phyloP scores from a whole-genome alignment of 805 yeast species.

The Candida suzukii region DNA sequence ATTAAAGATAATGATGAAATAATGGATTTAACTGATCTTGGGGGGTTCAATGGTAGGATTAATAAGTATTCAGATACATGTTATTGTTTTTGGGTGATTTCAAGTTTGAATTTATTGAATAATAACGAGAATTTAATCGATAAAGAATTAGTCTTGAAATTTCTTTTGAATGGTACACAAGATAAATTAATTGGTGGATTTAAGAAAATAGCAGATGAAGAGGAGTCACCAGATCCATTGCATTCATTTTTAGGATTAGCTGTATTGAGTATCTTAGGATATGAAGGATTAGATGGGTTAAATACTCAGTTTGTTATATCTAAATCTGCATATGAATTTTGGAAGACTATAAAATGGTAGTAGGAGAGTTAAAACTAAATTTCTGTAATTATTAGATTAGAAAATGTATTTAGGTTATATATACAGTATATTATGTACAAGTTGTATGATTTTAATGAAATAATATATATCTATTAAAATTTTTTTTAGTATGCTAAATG shows the following conservation, averaged over 20 bases:
- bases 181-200: conserved; percentile 69
- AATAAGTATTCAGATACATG: conserved; percentile 84
- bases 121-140: conserved; percentile 25
- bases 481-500: not conserved
- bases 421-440: not conserved
- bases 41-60: conserved; percentile 84
- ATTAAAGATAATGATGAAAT: conserved; percentile 19
- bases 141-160: conserved; percentile 28
- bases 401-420: not conserved
- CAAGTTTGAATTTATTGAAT: conserved; percentile 41
- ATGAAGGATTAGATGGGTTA: conserved; percentile 1
- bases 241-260: conserved; percentile 62
- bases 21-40: conserved; percentile 48
- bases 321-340: not conserved
- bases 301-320: not conserved
- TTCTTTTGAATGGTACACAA: conserved; percentile 51
- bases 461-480: not conserved
- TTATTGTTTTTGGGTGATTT: conserved; percentile 79
- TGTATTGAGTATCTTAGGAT: conserved; percentile 33
- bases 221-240: conserved; percentile 52
- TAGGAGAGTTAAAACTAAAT: not conserved
- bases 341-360: not conserved
- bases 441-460: too few relatives aligned
- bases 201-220: conserved; percentile 50
- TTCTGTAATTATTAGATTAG: not conserved